Evolutionary conservation across 495 filamentous ascomycete genomes (phyloP), one percentile per base, ranked within the genome.

Genomic region (Cryomyces minteri): DNA sequence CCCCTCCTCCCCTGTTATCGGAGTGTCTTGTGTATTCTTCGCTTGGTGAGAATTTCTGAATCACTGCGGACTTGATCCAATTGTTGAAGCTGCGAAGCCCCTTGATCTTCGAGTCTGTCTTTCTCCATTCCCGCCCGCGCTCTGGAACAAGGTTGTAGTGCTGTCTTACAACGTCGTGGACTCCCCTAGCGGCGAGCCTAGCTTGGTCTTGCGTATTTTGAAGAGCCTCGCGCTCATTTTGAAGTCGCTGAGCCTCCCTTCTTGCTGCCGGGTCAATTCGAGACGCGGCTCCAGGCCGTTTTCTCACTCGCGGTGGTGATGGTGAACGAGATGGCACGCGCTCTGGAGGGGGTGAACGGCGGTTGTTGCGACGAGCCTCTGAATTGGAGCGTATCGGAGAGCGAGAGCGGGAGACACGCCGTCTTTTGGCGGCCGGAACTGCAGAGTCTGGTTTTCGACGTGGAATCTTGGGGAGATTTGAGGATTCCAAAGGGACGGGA

Each of bases 81-180:
- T 98, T 98, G 64, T 98, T 98, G 67, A 92, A 94, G 52, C 78
- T 83, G 14, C 90, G 77, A 43, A 98, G 66, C 0, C 90, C 90
- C 62, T 90, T 94, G 68, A 98, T 98, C 46, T 80, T 77, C 57
- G 80, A 86, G 54, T 88, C 84, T 2, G 84, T 94, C 59, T 82
- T 85, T 29, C 90, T 77, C 90, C 90, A 98, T 48, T 94, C 84
- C 12, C 86, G 77, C 9, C 90, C 90, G 6, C 93, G 76, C 61
- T 88, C 77, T 0, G 85, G 85, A 1, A 95, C 88, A n/a, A 83
- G 76, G 54, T 98, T 98, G 71, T 98, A 98, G 62, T 95, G 88
- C 41, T 88, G 79, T 8, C 76, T 71, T 11, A 95, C 92, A 0
- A 88, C 76, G 52, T 98, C 86, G 47, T 87, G 74, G 41, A 87